Percentiles rank a stretch among this genome's conserved stretches.
Conservation (phyloP, 306 rosid genomes). For the Spatholobus suberectus region DNA sequence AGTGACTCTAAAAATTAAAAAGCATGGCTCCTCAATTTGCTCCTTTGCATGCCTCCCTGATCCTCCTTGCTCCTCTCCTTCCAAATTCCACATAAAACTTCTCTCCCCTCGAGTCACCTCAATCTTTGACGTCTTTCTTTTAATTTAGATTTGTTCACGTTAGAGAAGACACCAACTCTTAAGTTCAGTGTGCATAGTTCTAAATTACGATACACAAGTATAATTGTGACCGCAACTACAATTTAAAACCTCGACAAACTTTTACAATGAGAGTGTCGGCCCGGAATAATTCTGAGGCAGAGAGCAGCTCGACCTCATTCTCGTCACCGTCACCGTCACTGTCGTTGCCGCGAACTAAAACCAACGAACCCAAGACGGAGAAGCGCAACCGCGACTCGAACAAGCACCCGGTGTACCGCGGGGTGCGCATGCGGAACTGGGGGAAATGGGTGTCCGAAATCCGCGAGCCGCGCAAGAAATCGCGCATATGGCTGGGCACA, state of each 20-base stretch:
- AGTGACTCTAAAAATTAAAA: conserved; percentile 39
- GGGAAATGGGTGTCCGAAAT: conserved; percentile 99
- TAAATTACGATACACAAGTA: too few species aligned
- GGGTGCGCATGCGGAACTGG: conserved; percentile 95
- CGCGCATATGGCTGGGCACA: conserved; percentile 97
- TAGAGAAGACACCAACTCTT: too few species aligned
- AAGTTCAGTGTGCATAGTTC: too few species aligned
- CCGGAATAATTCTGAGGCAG: conserved; percentile 51
- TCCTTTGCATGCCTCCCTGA: conserved; percentile 17
- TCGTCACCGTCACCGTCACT: conserved; percentile 25
- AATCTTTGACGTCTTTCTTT: too few species aligned
- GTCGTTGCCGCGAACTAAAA: neutral
- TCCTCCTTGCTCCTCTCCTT: conserved; percentile 7
- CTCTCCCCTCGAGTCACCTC: neutral
- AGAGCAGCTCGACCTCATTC: conserved; percentile 59
- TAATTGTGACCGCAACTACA: too few species aligned
- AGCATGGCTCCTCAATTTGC: conserved; percentile 26
- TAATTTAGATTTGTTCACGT: too few species aligned
- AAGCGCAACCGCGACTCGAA: conserved; percentile 62
- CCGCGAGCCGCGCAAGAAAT: conserved; percentile 93
- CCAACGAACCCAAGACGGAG: neutral
- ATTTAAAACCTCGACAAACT: too few species aligned
- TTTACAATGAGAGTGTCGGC: conserved; percentile 39
- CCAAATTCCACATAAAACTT: neutral
- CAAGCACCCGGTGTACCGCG: conserved; percentile 72